Conservation (phyloP, 2,329 filamentous ascomycete genomes). For the Lecanicillium sp. region DNA sequence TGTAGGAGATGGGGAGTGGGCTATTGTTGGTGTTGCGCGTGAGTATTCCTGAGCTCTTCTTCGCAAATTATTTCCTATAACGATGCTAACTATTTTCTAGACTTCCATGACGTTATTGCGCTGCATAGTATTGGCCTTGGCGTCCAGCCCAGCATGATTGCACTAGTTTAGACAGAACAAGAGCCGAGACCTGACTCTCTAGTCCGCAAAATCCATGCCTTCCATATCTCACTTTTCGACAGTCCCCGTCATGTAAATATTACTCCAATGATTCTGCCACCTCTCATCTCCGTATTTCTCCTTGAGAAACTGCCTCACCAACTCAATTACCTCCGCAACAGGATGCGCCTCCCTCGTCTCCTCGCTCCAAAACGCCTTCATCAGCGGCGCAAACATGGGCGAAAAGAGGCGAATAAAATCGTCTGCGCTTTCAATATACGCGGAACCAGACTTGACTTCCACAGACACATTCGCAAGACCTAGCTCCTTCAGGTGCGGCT, state of each 20-base stretch:
- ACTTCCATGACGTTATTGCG: too few relatives aligned
- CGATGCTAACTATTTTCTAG: too few relatives aligned
- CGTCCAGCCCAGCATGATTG: too few relatives aligned
- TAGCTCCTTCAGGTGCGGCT: slow-evolving; percentile 23
- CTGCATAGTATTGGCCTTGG: too few relatives aligned
- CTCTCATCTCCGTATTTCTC: slow-evolving; percentile 28
- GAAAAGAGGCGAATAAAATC: slow-evolving; percentile 26
- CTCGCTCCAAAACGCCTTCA: slow-evolving; percentile 31
- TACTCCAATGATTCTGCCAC: slow-evolving; percentile 27
- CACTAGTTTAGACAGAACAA: too few relatives aligned
- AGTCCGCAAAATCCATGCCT: too few relatives aligned
- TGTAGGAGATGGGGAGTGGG: too few relatives aligned
- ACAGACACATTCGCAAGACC: slow-evolving; percentile 32
- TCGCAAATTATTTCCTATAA: too few relatives aligned
- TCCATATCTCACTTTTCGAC: slow-evolving; percentile 7
- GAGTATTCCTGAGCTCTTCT: too few relatives aligned
- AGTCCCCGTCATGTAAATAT: slow-evolving; percentile 17
- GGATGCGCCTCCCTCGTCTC: slow-evolving; percentile 29
- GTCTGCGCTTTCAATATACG: slow-evolving; percentile 23
- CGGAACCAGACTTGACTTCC: slow-evolving; percentile 18
- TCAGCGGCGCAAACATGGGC: slow-evolving; percentile 31
- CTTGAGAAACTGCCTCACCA: slow-evolving; percentile 28
- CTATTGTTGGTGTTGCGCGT: too few relatives aligned
- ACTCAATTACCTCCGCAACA: slow-evolving; percentile 25
- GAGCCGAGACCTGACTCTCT: too few relatives aligned